Evolutionary conservation across 768 basidiomycete species (phyloP), one percentile per base, ranked within the genome.

Genomic region (Arthromyces matolae): DNA sequence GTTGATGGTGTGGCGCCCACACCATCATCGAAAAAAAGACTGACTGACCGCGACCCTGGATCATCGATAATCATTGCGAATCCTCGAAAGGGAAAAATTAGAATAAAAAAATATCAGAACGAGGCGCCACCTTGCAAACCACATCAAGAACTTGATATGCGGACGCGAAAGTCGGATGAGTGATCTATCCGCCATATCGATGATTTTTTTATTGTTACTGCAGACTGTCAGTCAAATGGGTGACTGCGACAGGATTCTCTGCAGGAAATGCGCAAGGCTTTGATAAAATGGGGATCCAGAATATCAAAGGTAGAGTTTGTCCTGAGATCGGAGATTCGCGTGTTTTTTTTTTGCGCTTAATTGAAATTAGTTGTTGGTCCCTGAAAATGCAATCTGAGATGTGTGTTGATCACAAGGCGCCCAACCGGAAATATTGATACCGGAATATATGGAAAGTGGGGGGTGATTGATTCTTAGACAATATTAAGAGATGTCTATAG

Each of bases 371-470:
- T 19, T 40, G 40, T 38, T 41, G 31, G 47, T 33, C 52, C 52
- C 52, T 53, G 43, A 45, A n/a, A 25, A 20, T 34, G 23, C 12
- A 42, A 52, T 52, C 51, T 52, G 25, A 51, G 50, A 48, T 52
- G 34, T n/a, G n/a, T n/a, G 28, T 1, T n/a, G 24, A 33, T 14
- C 29, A 13, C 12, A 34, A 38, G 29, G 25, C 45, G 16, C 41
- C n/a, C 25, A 18, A 24, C 29, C 31, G 43, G 47, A 41, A 42
- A 22, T 42, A 49, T 49, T 31, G 41, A 46, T 45, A 45, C 39
- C 37, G 49, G 20, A 48, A 24, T 44, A 38, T 49, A 45, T 31
- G 18, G 32, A 41, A 22, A n/a, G 16, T 24, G 38, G 9, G 19
- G 38, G 38, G 44, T 31, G n/a, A n/a, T n/a, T n/a, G n/a, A n/a